A percentile compares a stretch with the other conserved stretches of the same genome.
Evolutionary conservation across 2,329 filamentous ascomycete species (phyloP).

Genomic region (Fusarium nanum): DNA sequence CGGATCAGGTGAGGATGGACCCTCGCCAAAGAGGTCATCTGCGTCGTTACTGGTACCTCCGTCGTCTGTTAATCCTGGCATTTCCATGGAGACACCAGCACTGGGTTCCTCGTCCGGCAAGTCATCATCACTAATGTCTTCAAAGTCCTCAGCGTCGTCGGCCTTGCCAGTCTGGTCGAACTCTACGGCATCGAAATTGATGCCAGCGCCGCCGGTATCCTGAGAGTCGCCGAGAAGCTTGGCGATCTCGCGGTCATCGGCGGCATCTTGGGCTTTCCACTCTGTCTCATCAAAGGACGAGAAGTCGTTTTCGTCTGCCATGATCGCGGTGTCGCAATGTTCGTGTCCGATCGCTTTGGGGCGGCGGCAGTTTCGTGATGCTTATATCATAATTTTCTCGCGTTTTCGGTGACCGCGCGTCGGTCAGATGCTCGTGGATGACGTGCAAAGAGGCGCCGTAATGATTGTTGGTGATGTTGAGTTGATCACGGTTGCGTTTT

Average conservation of each 20-base stretch:
- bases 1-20: constrained; percentile 61
- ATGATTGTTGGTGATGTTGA: constrained; percentile 21
- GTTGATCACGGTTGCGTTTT: constrained; percentile 42
- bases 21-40: constrained; percentile 78
- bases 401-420: constrained; percentile 8
- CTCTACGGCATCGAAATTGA: constrained; percentile 58
- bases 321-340: constrained; percentile 45
- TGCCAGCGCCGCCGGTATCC: constrained; percentile 52
- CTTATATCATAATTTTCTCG: constrained; percentile 46
- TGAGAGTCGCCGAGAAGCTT: constrained; percentile 58
- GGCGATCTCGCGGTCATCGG: constrained; percentile 62
- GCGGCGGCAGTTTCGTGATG: constrained; percentile 31
- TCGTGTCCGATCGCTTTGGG: constrained; percentile 42
- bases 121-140: constrained; percentile 92
- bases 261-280: constrained; percentile 59
- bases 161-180: constrained; percentile 82
- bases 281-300: constrained; percentile 51
- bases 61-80: constrained; percentile 69
- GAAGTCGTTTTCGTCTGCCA: constrained; percentile 51
- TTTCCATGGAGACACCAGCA: constrained; percentile 57
- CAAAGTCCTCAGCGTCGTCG: constrained; percentile 90
- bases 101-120: constrained; percentile 78
- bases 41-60: constrained; percentile 69
- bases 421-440: constrained; percentile 1
- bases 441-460: constrained; percentile 12